These are phyloP conservation scores for Nakataea oryzae DNA, from an alignment of 2,329 filamentous ascomycete genomes.

Conservation along the genomic window DNA sequence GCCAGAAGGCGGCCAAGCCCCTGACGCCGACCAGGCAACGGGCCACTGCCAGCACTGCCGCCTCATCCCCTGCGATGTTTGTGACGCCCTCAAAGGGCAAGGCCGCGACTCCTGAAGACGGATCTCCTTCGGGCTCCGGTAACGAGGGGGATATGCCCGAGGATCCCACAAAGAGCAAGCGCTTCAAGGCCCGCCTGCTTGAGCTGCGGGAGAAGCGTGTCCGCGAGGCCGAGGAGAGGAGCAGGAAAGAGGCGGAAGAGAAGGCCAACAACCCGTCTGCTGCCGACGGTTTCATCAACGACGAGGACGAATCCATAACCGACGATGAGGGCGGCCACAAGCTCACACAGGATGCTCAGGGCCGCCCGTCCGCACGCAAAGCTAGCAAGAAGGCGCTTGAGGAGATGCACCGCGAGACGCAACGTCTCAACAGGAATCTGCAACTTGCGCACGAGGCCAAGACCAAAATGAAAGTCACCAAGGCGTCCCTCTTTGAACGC, in stretches of 20 bases:
- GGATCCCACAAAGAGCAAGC: conserved; percentile 36
- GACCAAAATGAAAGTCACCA: conserved; percentile 85
- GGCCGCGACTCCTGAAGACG: conserved; percentile 13
- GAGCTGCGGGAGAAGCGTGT: conserved; percentile 63
- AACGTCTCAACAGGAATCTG: conserved; percentile 80
- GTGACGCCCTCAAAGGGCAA: conserved; percentile 35
- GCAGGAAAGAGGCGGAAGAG: conserved; percentile 6
- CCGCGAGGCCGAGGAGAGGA: conserved; percentile 49
- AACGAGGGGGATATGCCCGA: conserved; percentile 37
- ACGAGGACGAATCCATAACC: conserved; percentile 40
- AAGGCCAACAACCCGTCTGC: conserved; percentile 19
- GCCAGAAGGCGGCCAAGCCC: conserved; percentile 14
- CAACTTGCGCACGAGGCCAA: conserved; percentile 83
- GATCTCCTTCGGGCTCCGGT: conserved; percentile 20
- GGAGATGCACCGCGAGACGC: conserved; percentile 91
- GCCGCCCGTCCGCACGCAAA: conserved; percentile 51
- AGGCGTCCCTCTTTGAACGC: conserved; percentile 68
- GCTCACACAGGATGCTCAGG: conserved; percentile 53
- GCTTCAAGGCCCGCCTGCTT: conserved; percentile 62
- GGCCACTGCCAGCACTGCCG: conserved; percentile 2
- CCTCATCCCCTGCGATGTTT: conserved; percentile 42
- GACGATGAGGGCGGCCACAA: conserved; percentile 54
- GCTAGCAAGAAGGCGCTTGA: conserved; percentile 91
- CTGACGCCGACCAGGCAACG: conserved; percentile 16
- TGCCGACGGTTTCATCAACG: conserved; percentile 27